Percentiles rank a stretch among this genome's conserved stretches.
These are phyloP conservation scores for Candida tallmaniae DNA, from an alignment of 805 yeast species.

Conservation along the genomic window DNA sequence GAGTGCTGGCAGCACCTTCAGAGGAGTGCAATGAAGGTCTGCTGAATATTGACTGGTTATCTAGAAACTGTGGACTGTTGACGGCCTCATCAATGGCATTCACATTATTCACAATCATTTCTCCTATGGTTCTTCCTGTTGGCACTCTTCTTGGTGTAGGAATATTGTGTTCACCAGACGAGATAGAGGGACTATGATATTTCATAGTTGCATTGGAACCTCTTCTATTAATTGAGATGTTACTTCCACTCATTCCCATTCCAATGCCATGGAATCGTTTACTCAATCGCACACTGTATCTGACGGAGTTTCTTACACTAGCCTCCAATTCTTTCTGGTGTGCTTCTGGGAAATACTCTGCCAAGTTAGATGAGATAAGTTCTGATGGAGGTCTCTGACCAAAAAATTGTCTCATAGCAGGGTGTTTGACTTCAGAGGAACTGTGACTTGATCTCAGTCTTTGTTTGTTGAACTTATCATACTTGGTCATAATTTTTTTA, in stretches of 20 bases:
- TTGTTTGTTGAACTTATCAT: slow-evolving; percentile 21
- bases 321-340: slow-evolving; percentile 65
- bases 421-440: slow-evolving; percentile 18
- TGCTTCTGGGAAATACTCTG: slow-evolving; percentile 89
- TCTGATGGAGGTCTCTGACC: slow-evolving; percentile 95
- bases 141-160: slow-evolving; percentile 11
- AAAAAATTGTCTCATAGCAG: slow-evolving; percentile 47
- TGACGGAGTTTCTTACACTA: slow-evolving; percentile 78
- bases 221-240: slow-evolving; percentile 15
- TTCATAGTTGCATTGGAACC: slow-evolving; percentile 11
- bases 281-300: slow-evolving; percentile 67
- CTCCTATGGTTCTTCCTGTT: slow-evolving; percentile 53
- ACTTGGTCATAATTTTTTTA: slow-evolving; percentile 36
- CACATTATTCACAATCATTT: slow-evolving; percentile 52
- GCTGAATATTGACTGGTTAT: slow-evolving; percentile 23
- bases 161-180: slow-evolving; percentile 11
- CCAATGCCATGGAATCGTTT: slow-evolving; percentile 22
- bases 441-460: slow-evolving; percentile 18
- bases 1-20: neutral
- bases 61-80: slow-evolving; percentile 14
- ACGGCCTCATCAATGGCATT: slow-evolving; percentile 51
- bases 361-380: slow-evolving; percentile 80
- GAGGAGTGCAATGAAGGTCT: slow-evolving; percentile 20
- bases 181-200: slow-evolving; percentile 9
- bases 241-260: slow-evolving; percentile 13